Conservation (phyloP, 257 asterid species). For the Gardenia jasminoides region DNA sequence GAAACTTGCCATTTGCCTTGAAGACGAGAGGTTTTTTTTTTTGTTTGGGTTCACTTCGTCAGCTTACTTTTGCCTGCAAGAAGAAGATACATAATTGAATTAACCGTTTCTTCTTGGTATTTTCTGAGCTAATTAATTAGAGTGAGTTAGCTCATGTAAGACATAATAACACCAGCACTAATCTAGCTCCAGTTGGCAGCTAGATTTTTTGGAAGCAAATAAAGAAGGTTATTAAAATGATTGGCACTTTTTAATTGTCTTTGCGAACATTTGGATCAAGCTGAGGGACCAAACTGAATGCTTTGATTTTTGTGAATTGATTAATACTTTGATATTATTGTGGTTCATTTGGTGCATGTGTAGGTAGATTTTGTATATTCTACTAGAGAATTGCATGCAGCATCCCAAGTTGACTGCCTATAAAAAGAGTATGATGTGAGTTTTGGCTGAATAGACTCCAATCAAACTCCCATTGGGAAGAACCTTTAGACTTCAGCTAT, state of each 20-base stretch:
- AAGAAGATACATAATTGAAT: background rate
- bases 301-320: background rate
- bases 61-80: background rate
- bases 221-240: background rate
- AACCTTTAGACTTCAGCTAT: background rate
- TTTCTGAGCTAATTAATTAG: background rate
- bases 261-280: conserved; percentile 4
- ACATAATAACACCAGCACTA: background rate
- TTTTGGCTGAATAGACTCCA: too few species aligned
- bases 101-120: background rate
- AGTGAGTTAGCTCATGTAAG: background rate
- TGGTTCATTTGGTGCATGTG: too few species aligned
- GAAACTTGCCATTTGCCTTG: conserved; percentile 3
- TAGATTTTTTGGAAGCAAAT: background rate
- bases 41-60: background rate
- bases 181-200: background rate
- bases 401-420: too few species aligned
- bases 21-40: background rate
- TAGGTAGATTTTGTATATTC: too few species aligned
- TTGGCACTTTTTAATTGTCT: background rate
- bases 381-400: too few species aligned
- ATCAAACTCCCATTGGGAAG: too few species aligned
- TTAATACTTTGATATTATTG: background rate
- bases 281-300: background rate
- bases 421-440: too few species aligned